Evolutionary conservation across 129 eudicot species (phyloP), one percentile per base, ranked within the genome.

Genomic region (Heracleum sosnowskyi): DNA sequence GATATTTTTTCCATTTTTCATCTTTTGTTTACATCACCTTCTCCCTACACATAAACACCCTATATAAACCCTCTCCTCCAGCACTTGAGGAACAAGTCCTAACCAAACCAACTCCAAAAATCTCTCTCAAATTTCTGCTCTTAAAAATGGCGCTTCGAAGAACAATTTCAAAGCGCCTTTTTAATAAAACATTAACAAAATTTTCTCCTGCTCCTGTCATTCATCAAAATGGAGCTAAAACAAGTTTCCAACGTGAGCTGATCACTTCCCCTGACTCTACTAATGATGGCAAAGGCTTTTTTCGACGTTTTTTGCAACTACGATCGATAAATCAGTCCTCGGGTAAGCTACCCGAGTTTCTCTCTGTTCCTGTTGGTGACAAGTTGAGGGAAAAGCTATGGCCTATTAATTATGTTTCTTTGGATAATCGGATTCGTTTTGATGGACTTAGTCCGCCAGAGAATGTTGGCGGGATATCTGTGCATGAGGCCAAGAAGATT

Each of bases 401-500:
- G 79, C 82, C 84, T 20, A 24, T 77, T 73, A 79, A 78, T 36
- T 16, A 73, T 22, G 13, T 17, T 31, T 66, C 39, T 12, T 4
- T 82, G 11, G 81, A 62, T 51, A 91, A 87, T 29, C 83, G 91
- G 1, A 57, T 84, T 69, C 81, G 86, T 28, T 81, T 92, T 76
- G 92, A 87, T 36, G 90, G 88, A 3, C 37, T 92, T 9, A 39
- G 15, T 2, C 79, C 63, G 47, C 91, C 92, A 22, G 60, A 28
- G 37, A 44, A 42, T 44, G 12, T 34, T 20, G 76, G 63, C 49
- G 83, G 85, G 35, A 77, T 90, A 37, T 83, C 91, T 5, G 92
- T 84, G 72, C 16, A 69, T 22, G 92, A 92, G 68, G 92, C 85
- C 13, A 87, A 73, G 87, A 88, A 81, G 80, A 82, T 92, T 26